Conservation (phyloP, 2,329 filamentous ascomycete genomes). For the Sporothrix curviconia region DNA sequence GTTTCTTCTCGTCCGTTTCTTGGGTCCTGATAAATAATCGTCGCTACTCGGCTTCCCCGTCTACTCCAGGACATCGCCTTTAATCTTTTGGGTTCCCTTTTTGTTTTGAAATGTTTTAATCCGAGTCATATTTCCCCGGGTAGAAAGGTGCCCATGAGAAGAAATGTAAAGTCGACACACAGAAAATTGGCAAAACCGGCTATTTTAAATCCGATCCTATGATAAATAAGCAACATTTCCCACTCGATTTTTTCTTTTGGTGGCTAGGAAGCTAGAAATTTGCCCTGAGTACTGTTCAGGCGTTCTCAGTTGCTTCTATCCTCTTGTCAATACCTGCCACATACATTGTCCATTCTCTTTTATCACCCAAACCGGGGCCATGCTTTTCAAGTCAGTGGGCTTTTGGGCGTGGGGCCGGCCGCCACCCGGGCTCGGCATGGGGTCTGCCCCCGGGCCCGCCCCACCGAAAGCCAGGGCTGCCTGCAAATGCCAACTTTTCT, state of each 20-base stretch:
- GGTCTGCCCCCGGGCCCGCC: too few species aligned
- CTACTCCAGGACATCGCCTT: neutral
- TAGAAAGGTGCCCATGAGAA: neutral
- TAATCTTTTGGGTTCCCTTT: neutral
- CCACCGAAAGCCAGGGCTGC: too few species aligned
- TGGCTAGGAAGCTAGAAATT: too few species aligned
- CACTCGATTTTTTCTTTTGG: too few species aligned
- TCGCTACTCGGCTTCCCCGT: neutral
- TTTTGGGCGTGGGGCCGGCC: neutral
- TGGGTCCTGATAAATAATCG: neutral
- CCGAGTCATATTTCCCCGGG: neutral
- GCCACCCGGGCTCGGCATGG: neutral
- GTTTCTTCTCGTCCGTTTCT: neutral
- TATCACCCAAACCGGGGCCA: neutral
- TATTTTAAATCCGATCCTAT: too few species aligned
- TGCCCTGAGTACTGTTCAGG: too few species aligned
- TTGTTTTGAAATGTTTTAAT: neutral
- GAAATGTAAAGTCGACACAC: neutral
- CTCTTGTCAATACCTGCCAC: neutral
- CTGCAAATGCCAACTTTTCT: constrained; percentile 26
- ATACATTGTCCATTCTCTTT: neutral
- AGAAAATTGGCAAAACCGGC: neutral
- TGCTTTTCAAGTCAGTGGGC: neutral
- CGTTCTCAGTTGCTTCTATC: too few species aligned
- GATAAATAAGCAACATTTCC: neutral